These are phyloP conservation scores for Colletotrichum sp. DNA, from an alignment of 2,329 filamentous ascomycete genomes.

Conservation along the genomic window DNA sequence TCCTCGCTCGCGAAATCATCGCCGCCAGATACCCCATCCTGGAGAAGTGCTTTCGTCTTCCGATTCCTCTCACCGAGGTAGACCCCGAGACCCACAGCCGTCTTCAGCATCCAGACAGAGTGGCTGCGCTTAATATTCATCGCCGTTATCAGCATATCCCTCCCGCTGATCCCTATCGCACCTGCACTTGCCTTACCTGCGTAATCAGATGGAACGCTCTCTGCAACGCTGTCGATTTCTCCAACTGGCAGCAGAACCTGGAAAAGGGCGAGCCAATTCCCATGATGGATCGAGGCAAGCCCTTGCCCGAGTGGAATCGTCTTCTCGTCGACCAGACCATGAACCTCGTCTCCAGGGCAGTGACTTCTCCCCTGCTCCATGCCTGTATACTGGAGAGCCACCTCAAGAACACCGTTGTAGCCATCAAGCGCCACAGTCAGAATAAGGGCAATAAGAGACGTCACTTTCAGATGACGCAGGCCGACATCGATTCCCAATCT, in stretches of 20 bases:
- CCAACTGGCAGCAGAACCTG: conserved; percentile 58
- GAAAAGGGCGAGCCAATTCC: conserved; percentile 57
- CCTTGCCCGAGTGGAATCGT: conserved; percentile 53
- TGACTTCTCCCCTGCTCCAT: conserved; percentile 54
- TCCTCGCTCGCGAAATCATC: conserved; percentile 50
- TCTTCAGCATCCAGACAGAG: conserved; percentile 45
- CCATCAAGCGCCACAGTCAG: conserved; percentile 42
- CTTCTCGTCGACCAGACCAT: conserved; percentile 48
- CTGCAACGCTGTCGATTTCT: conserved; percentile 58
- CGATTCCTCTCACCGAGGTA: conserved; percentile 47
- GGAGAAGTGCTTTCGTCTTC: conserved; percentile 55
- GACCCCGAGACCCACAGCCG: conserved; percentile 39
- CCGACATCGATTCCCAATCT: conserved; percentile 48
- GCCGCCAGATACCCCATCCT: conserved; percentile 54
- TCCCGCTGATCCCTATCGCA: conserved; percentile 45
- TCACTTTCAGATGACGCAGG: conserved; percentile 35
- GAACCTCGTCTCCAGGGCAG: conserved; percentile 46
- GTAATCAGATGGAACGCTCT: conserved; percentile 62
- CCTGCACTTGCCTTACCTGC: conserved; percentile 64
- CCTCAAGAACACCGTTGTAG: conserved; percentile 31
- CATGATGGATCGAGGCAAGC: conserved; percentile 51
- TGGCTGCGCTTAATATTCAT: conserved; percentile 49
- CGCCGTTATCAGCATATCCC: conserved; percentile 58
- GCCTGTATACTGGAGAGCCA: conserved; percentile 41
- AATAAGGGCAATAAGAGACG: conserved; percentile 53